Evolutionary conservation across 2,329 filamentous ascomycete genomes (phyloP).

Genomic region (Aureobasidium melanogenum): DNA sequence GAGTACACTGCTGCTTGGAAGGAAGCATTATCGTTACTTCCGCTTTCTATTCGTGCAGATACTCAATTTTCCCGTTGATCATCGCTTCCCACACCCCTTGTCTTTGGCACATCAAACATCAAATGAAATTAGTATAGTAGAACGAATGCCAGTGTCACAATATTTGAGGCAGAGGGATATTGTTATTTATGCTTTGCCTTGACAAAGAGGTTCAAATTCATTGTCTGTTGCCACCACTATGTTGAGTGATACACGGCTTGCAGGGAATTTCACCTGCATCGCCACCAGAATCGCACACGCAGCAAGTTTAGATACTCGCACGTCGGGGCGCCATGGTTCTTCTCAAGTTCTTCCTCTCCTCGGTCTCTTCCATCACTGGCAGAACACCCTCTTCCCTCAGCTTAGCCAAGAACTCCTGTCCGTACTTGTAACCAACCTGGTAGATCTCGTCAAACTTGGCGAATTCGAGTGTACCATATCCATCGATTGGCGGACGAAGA

Average conservation of each 20-base stretch:
- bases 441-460: slow-evolving; percentile 98
- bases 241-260: neutral
- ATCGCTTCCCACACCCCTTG: neutral
- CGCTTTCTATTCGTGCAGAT: too few species aligned
- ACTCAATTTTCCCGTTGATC: neutral
- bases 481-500: slow-evolving; percentile 90
- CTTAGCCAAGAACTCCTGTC: slow-evolving; percentile 67
- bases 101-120: too few species aligned
- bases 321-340: slow-evolving; percentile 44
- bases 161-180: too few species aligned
- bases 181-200: too few species aligned
- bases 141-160: too few species aligned
- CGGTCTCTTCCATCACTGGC: slow-evolving; percentile 44
- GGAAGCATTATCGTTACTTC: too few species aligned
- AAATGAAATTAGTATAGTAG: too few species aligned
- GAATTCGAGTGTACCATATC: slow-evolving; percentile 91
- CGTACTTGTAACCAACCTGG: slow-evolving; percentile 76
- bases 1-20: too few species aligned
- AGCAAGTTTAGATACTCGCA: slow-evolving; percentile 33
- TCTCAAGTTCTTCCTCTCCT: slow-evolving; percentile 42
- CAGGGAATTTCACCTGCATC: too few species aligned
- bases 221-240: too few species aligned
- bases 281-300: neutral
- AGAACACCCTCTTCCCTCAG: slow-evolving; percentile 72
- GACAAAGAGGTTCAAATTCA: too few species aligned